These are phyloP conservation scores for Tardiomyces digboiensis DNA, from an alignment of 1,139 yeast genomes.

Conservation along the genomic window DNA sequence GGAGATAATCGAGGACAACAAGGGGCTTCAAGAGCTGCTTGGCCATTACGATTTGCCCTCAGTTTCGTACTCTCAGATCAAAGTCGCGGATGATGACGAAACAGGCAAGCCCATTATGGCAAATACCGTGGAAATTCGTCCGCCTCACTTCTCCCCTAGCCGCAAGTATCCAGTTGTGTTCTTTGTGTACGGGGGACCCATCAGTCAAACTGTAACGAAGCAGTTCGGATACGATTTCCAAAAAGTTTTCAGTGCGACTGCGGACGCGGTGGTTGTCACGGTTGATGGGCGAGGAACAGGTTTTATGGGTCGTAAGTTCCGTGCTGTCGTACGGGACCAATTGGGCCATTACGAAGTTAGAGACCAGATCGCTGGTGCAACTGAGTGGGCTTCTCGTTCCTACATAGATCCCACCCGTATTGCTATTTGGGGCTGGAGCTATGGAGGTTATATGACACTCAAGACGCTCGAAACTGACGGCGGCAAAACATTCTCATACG, in stretches of 20 bases:
- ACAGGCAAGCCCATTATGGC: constrained; percentile 36
- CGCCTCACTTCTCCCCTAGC: constrained; percentile 47
- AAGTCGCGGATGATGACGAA: constrained; percentile 31
- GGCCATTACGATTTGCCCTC: constrained; percentile 45
- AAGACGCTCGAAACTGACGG: constrained; percentile 66
- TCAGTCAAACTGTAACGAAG: constrained; percentile 62
- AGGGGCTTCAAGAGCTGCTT: constrained; percentile 21
- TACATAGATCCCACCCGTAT: constrained; percentile 52
- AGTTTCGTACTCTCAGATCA: constrained; percentile 38
- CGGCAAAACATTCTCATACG: constrained; percentile 60
- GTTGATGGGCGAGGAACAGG: constrained; percentile 97
- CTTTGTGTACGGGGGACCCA: constrained; percentile 92
- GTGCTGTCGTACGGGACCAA: constrained; percentile 54
- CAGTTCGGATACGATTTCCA: constrained; percentile 53
- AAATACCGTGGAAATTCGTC: constrained; percentile 67
- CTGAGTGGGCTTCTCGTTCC: constrained; percentile 43
- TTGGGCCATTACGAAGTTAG: constrained; percentile 86
- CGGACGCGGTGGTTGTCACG: constrained; percentile 67
- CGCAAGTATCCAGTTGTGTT: constrained; percentile 70
- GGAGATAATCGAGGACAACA: constrained; percentile 28
- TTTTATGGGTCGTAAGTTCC: constrained; percentile 71
- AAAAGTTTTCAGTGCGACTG: constrained; percentile 38
- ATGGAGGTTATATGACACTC: constrained; percentile 74
- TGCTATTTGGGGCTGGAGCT: constrained; percentile 98
- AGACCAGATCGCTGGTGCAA: constrained; percentile 63